Evolutionary conservation across 441 rosid species (phyloP).

Genomic region (Pelargonium cotyledonis): DNA sequence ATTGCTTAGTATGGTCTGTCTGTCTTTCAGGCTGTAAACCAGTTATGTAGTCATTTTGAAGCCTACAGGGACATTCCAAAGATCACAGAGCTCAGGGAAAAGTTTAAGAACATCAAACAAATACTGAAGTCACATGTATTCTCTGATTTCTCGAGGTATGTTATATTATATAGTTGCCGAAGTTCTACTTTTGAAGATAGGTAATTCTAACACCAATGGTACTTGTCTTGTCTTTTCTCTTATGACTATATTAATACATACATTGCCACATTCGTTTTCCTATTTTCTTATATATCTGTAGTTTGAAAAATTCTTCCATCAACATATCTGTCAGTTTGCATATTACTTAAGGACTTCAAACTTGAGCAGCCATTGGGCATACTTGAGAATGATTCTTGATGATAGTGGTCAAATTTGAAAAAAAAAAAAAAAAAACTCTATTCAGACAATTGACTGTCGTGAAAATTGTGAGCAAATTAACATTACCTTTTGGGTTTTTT

Average conservation of each 20-base stretch:
- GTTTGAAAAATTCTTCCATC: background rate
- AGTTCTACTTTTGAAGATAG: background rate
- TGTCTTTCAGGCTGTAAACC: slow-evolving; percentile 93
- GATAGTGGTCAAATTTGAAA: background rate
- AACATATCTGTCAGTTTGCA: background rate
- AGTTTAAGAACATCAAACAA: slow-evolving; percentile 91
- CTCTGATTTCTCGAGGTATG: slow-evolving; percentile 95
- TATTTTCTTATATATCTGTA: background rate
- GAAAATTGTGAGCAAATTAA: background rate
- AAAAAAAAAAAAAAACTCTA: too few species aligned
- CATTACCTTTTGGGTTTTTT: background rate
- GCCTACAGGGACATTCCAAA: slow-evolving; percentile 96
- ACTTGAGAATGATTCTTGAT: background rate
- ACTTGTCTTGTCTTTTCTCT: too few species aligned
- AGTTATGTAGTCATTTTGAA: slow-evolving; percentile 94
- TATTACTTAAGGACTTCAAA: background rate
- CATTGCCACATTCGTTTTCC: background rate
- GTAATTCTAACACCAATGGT: background rate
- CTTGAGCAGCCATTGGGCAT: background rate
- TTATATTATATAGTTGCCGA: slow-evolving; percentile 4
- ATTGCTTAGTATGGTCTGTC: slow-evolving; percentile 18
- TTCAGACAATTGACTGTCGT: too few species aligned
- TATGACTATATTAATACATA: too few species aligned
- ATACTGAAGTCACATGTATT: slow-evolving; percentile 91
- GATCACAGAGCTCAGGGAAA: slow-evolving; percentile 94